These are phyloP conservation scores for Gynostemma pentaphyllum DNA, from an alignment of 306 rosid genomes.

Conservation along the genomic window DNA sequence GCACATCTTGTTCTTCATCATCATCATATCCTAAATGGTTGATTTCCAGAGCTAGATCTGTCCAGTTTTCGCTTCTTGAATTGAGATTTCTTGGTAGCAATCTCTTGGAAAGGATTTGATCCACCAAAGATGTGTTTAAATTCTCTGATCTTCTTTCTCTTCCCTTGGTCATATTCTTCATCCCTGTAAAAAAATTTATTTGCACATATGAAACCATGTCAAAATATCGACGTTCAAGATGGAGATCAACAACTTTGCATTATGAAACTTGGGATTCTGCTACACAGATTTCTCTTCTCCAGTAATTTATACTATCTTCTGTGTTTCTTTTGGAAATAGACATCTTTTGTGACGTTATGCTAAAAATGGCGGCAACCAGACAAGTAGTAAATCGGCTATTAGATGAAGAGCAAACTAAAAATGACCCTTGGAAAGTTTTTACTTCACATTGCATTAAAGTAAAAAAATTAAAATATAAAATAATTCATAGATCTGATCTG, in stretches of 20 bases:
- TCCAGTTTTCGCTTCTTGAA: slow-evolving; percentile 40
- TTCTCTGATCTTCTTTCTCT: slow-evolving; percentile 62
- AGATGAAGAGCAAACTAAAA: background rate
- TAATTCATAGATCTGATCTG: background rate
- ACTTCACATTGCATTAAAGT: background rate
- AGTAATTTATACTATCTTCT: background rate
- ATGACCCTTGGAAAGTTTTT: background rate
- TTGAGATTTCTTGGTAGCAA: slow-evolving; percentile 36
- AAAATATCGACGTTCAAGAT: background rate
- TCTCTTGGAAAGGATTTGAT: slow-evolving; percentile 64
- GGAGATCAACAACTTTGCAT: too few relatives aligned
- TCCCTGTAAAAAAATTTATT: slow-evolving; percentile 49
- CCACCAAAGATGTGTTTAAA: slow-evolving; percentile 40
- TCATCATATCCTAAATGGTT: slow-evolving; percentile 79
- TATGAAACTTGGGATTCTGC: too few relatives aligned
- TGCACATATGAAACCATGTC: background rate
- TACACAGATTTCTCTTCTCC: background rate
- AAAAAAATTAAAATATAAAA: background rate
- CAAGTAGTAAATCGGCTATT: background rate
- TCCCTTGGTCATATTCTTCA: slow-evolving; percentile 78
- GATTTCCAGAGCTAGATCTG: slow-evolving; percentile 37
- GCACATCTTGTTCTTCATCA: background rate
- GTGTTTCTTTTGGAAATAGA: background rate
- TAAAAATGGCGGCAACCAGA: too few relatives aligned
- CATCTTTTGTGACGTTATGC: background rate